phyloP scores from a whole-genome alignment of 2,329 filamentous ascomycete species.

The Calycina herbarum region DNA sequence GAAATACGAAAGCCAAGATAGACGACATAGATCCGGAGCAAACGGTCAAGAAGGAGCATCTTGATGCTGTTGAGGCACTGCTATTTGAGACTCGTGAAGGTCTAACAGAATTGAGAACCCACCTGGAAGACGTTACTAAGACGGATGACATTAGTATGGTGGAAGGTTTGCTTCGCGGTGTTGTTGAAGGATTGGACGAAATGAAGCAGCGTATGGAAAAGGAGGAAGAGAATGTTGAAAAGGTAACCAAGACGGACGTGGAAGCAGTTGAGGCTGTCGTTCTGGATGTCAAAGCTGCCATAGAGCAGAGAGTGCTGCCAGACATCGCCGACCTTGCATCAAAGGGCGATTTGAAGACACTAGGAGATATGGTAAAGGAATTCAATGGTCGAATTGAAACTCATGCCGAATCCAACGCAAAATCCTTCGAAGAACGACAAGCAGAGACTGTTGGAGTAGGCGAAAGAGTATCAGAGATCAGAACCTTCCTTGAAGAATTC shows the following conservation, averaged over 20 bases:
- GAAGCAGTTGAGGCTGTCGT: constrained; percentile 79
- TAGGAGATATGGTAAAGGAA: constrained; percentile 71
- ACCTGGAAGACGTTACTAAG: constrained; percentile 68
- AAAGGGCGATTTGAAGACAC: constrained; percentile 71
- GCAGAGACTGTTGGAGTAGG: constrained; percentile 77
- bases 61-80: constrained; percentile 54
- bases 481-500: constrained; percentile 73
- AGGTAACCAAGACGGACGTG: constrained; percentile 77
- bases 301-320: constrained; percentile 71
- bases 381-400: constrained; percentile 67
- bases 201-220: constrained; percentile 51
- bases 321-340: constrained; percentile 70
- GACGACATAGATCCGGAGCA: constrained; percentile 80
- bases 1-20: constrained; percentile 83
- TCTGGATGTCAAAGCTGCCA: constrained; percentile 77
- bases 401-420: constrained; percentile 72
- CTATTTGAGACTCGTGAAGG: constrained; percentile 75
- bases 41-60: constrained; percentile 64
- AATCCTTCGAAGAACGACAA: constrained; percentile 81
- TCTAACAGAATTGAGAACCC: constrained; percentile 64
- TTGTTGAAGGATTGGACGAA: constrained; percentile 75
- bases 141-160: constrained; percentile 78
- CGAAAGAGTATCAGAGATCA: constrained; percentile 77
- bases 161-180: constrained; percentile 75
- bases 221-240: constrained; percentile 50